These are phyloP conservation scores for Globisporangium canariense DNA, from an alignment of 352 stramenopile species.

Conservation along the genomic window DNA sequence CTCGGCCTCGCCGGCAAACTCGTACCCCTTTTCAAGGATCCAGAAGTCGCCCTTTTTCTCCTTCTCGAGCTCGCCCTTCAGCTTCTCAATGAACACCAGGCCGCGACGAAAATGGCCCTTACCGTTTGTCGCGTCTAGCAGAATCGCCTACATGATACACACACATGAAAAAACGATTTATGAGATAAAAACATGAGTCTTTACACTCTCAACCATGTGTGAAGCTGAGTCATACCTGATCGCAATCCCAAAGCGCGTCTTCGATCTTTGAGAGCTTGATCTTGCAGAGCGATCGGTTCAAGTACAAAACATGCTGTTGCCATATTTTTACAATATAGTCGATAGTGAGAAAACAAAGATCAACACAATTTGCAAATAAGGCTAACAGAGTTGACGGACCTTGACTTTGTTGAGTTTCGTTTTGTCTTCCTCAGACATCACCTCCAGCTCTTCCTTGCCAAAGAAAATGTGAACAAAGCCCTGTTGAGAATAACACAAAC, in stretches of 20 bases:
- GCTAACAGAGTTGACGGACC: conserved; percentile 19
- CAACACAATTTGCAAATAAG: background rate
- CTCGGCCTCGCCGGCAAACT: conserved; percentile 67
- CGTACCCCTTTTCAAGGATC: conserved; percentile 83
- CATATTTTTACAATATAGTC: background rate
- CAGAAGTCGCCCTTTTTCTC: conserved; percentile 81
- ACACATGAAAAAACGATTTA: background rate
- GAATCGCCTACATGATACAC: conserved; percentile 43
- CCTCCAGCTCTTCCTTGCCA: conserved; percentile 83
- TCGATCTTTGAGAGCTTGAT: conserved; percentile 84
- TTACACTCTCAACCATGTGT: too few species aligned
- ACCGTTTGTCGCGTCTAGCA: conserved; percentile 49
- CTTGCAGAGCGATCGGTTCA: conserved; percentile 83
- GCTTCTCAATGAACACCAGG: conserved; percentile 78
- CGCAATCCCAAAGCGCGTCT: conserved; percentile 80
- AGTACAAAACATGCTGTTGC: conserved; percentile 58
- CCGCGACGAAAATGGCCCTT: conserved; percentile 81
- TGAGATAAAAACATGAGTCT: background rate
- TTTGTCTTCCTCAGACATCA: conserved; percentile 69
- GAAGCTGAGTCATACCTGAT: conserved; percentile 41
- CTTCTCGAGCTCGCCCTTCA: conserved; percentile 78
- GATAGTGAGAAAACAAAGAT: background rate
- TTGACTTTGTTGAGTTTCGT: conserved; percentile 81
- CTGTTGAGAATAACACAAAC: conserved; percentile 20
- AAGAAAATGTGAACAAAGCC: conserved; percentile 88